Conservation (phyloP, 305 asterid genomes). For the Monarda citriodora region DNA sequence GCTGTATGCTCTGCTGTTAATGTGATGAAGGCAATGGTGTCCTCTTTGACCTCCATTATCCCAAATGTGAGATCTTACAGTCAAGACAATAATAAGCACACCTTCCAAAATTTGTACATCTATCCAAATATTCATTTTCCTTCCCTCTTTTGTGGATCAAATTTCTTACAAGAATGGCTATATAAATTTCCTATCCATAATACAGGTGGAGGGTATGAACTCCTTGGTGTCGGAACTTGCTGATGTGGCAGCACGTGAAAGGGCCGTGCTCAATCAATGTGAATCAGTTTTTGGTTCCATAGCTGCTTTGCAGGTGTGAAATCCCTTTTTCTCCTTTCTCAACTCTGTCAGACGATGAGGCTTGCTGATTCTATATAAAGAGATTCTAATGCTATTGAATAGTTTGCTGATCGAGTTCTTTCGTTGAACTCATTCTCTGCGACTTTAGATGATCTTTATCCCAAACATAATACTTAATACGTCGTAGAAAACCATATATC, state of each 20-base stretch:
- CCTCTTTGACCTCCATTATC: conserved; percentile 57
- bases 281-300: conserved; percentile 61
- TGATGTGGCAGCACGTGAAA: conserved; percentile 71
- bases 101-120: background rate
- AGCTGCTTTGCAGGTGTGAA: conserved; percentile 71
- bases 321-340: background rate
- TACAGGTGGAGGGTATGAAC: conserved; percentile 75
- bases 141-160: background rate
- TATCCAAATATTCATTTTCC: background rate
- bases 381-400: background rate
- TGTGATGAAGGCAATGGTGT: conserved; percentile 83
- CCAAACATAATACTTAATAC: background rate
- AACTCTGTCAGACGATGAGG: background rate
- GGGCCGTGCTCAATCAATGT: conserved; percentile 85
- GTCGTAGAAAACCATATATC: background rate
- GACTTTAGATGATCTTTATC: background rate
- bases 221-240: conserved; percentile 74
- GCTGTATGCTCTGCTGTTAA: conserved; percentile 84
- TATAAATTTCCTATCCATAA: conserved; percentile 11
- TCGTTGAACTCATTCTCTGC: background rate
- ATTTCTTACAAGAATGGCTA: background rate
- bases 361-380: background rate
- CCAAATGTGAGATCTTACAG: conserved; percentile 46
- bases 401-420: background rate
- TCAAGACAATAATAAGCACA: background rate